Percentiles rank a stretch among this genome's conserved stretches.
These are phyloP conservation scores for Euphorbia pulcherrima DNA, from an alignment of 345 rosid species.

Conservation along the genomic window DNA sequence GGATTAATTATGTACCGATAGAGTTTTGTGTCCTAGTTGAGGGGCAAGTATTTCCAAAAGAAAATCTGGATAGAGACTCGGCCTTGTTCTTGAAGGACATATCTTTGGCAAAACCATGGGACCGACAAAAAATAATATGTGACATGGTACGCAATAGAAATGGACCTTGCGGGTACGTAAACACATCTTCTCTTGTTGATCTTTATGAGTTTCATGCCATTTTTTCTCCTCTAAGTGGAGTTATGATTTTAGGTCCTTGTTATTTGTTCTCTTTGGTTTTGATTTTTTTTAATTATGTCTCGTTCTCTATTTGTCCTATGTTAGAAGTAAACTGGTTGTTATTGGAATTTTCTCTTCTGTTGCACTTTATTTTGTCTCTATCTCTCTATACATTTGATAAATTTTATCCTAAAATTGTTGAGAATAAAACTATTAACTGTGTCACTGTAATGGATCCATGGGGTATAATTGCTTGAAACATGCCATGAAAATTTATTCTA, in stretches of 20 bases:
- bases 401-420: neutral
- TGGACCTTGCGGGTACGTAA: constrained; percentile 77
- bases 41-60: constrained; percentile 84
- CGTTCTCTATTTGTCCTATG: neutral
- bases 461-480: neutral
- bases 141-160: constrained; percentile 37
- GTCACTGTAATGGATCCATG: neutral
- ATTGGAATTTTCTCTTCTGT: neutral
- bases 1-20: constrained; percentile 64
- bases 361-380: neutral
- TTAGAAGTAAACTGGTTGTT: neutral
- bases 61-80: constrained; percentile 40
- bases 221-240: neutral
- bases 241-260: neutral
- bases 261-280: neutral
- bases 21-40: constrained; percentile 68
- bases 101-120: constrained; percentile 48
- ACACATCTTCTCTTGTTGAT: neutral
- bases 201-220: neutral
- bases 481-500: neutral
- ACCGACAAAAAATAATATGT: constrained; percentile 42
- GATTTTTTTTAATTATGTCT: neutral
- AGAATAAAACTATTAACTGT: neutral
- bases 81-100: constrained; percentile 36
- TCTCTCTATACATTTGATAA: too few relatives aligned